Evolutionary conservation across 2,329 filamentous ascomycete genomes (phyloP).

Genomic region (Phialophora tarda): DNA sequence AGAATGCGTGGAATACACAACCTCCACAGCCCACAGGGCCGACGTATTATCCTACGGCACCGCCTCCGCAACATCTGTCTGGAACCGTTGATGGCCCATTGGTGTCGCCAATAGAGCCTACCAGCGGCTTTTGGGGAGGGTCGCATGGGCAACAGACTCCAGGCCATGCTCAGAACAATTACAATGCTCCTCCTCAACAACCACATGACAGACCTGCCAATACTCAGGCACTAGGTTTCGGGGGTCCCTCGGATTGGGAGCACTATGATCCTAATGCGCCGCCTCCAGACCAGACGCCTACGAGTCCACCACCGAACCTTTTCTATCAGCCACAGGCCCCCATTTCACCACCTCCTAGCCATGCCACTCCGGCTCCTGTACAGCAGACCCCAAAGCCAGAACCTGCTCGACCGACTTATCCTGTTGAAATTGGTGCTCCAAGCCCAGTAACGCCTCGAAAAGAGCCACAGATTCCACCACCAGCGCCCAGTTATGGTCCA

Average conservation of each 20-base stretch:
- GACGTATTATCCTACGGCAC: constrained; percentile 29
- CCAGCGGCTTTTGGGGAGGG: constrained; percentile 20
- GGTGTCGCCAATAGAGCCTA: constrained; percentile 37
- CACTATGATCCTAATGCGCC: constrained; percentile 41
- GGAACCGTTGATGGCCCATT: constrained; percentile 30
- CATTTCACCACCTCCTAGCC: constrained; percentile 12
- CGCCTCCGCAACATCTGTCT: constrained; percentile 17
- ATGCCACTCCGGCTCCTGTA: constrained; percentile 2
- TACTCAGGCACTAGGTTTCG: constrained; percentile 47
- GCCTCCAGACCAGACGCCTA: constrained; percentile 28
- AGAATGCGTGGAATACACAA: constrained; percentile 31
- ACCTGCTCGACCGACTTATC: constrained; percentile 11
- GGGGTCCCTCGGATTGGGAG: constrained; percentile 57
- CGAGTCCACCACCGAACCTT: constrained; percentile 18
- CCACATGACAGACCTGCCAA: constrained; percentile 30
- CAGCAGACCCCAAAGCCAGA: constrained; percentile 20
- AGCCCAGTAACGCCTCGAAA: constrained; percentile 28
- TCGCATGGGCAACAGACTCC: constrained; percentile 22
- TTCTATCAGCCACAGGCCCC: constrained; percentile 12
- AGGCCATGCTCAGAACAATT: constrained; percentile 19
- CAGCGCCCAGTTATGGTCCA: background rate
- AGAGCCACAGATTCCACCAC: constrained; percentile 13
- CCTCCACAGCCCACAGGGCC: constrained; percentile 20
- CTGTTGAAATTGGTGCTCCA: constrained; percentile 30
- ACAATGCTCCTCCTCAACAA: constrained; percentile 33